Percentiles rank a stretch among this genome's conserved stretches.
These are phyloP conservation scores for Podospora sp. DNA, from an alignment of 495 filamentous ascomycete species.

Conservation along the genomic window DNA sequence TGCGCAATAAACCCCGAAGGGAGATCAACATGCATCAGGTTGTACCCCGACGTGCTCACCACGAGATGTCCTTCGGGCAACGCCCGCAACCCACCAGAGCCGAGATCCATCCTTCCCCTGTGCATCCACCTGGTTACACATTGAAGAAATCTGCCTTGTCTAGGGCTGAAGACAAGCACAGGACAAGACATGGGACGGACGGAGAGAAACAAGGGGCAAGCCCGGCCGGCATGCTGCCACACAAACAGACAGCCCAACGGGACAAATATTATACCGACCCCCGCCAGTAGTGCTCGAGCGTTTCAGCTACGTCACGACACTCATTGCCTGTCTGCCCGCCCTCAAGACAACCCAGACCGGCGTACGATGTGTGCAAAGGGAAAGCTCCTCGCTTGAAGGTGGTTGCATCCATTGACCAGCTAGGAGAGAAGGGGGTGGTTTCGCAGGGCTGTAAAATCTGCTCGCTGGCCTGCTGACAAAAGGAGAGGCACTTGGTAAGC, in stretches of 20 bases:
- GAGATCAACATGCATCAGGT: not conserved
- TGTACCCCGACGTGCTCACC: not conserved
- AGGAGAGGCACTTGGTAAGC: not conserved
- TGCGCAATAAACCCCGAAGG: not conserved
- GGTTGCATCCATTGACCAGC: too few species aligned
- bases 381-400: not conserved
- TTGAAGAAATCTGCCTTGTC: not conserved
- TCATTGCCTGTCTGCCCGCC: slow-evolving; percentile 1
- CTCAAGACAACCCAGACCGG: not conserved
- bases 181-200: not conserved
- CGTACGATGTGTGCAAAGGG: not conserved
- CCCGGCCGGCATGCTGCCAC: not conserved
- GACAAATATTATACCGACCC: not conserved
- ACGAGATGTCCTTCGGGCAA: not conserved
- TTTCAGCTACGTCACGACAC: not conserved
- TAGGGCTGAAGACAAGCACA: slow-evolving; percentile 4
- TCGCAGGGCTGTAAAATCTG: not conserved
- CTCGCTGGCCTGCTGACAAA: not conserved
- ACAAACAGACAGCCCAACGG: not conserved
- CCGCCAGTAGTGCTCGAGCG: not conserved
- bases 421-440: not conserved
- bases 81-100: not conserved
- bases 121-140: not conserved
- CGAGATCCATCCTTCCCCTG: not conserved
- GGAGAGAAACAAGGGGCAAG: not conserved